These are phyloP conservation scores for Castanea mollissima DNA, from an alignment of 306 rosid genomes.

Conservation along the genomic window DNA sequence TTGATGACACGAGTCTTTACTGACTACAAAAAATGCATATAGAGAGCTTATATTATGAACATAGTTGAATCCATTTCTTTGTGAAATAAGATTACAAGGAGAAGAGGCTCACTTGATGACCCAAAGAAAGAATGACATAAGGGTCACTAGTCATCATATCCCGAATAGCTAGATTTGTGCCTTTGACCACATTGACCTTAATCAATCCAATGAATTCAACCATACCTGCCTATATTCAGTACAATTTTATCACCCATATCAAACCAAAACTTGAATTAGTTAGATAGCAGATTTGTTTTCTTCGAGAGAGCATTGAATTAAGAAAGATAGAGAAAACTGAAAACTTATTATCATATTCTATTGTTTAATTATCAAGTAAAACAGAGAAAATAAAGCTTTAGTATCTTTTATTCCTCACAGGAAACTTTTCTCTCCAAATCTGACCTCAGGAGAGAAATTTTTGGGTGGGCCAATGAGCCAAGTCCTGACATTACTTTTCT, in stretches of 20 bases:
- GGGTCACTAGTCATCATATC: constrained; percentile 92
- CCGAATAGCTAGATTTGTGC: constrained; percentile 79
- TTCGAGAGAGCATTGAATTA: neutral
- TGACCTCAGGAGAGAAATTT: neutral
- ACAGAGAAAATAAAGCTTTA: neutral
- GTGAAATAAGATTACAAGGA: neutral
- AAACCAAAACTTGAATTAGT: neutral
- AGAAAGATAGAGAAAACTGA: neutral
- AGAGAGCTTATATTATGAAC: neutral
- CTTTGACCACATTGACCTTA: constrained; percentile 86
- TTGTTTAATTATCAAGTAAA: too few species aligned
- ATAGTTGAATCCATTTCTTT: neutral
- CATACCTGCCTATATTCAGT: constrained; percentile 88
- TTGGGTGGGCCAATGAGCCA: neutral
- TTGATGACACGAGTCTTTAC: constrained; percentile 88
- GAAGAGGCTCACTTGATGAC: constrained; percentile 78
- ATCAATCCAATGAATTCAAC: constrained; percentile 91
- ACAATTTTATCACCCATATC: constrained; percentile 21
- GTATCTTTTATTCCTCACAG: neutral
- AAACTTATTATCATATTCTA: neutral
- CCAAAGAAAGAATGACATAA: constrained; percentile 82
- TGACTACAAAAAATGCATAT: constrained; percentile 55
- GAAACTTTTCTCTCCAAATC: neutral
- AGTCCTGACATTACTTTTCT: neutral
- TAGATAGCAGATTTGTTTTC: neutral